Evolutionary conservation across 2,329 filamentous ascomycete genomes (phyloP), one percentile per base, ranked within the genome.

Genomic region (Monosporascus sp.): DNA sequence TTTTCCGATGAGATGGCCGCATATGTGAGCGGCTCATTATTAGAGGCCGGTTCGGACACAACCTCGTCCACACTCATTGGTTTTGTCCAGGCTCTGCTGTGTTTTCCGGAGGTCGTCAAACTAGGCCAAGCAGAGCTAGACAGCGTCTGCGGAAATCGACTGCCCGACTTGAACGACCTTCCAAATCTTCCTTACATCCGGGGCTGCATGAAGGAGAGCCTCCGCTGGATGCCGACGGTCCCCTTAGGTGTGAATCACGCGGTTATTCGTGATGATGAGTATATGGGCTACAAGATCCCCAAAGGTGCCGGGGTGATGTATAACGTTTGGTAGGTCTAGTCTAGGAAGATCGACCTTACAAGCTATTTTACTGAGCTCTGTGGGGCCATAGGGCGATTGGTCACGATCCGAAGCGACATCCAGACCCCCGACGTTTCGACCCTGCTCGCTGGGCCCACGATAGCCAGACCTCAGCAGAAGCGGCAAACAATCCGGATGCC

Each of bases 121-220:
- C 55, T 53, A 26, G 63, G 58, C 1, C 62, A 62, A 40, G 59
- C 57, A 18, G 62, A 65, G 54, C 67, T 81, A 4, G 74, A 78
- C 45, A 51, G 63, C 0, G 68, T 79, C 1, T 65, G 77, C 18
- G 76, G 78, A 2, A 63, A 70, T 14, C 67, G 77, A 3, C 52
- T 78, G 3, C 78, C 78, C 0, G 66, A 59, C 2, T 70, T 74
- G 57, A 60, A 70, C 0, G 78, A 81, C 56, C 67, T 71, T 48
- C 58, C 64, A 2, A 62, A 70, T 5, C 65, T 81, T 2, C 77
- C 75, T 0, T 81, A 81, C 55, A 67, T 78, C n/a, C 64, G 70
- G n/a, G 70, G 68, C 35, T 67, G 72, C 20, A 65, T 78, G 48
- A 78, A 79, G 51, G 77, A 80, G 58, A 65, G 61, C 15, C 61